Evolutionary conservation across 2,329 filamentous ascomycete species (phyloP).

Genomic region (Penicillium sp.): DNA sequence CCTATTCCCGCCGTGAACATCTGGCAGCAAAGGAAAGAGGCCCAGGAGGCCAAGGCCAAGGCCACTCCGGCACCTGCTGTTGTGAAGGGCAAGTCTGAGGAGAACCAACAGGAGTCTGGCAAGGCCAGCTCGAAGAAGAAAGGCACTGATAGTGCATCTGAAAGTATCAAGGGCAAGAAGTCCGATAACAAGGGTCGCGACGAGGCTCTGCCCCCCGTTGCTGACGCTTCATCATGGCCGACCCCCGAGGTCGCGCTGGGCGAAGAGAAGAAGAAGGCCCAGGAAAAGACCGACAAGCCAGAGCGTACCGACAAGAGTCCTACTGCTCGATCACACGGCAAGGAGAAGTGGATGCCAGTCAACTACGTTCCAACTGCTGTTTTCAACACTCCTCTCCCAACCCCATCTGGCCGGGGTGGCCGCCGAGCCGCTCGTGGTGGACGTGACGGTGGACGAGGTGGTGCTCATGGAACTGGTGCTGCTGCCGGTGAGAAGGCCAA

Average conservation of each 20-base stretch:
- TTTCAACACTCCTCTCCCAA: constrained; percentile 76
- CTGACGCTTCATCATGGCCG: constrained; percentile 82
- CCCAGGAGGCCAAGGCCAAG: constrained; percentile 56
- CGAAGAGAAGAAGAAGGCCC: constrained; percentile 73
- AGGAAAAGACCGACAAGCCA: constrained; percentile 61
- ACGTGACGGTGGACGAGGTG: constrained; percentile 51
- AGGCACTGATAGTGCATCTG: constrained; percentile 29
- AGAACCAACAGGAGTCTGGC: constrained; percentile 42
- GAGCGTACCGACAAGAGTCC: constrained; percentile 65
- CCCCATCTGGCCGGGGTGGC: constrained; percentile 52
- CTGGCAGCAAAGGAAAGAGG: constrained; percentile 79
- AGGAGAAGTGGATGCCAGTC: constrained; percentile 83
- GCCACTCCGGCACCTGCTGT: constrained; percentile 30
- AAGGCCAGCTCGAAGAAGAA: constrained; percentile 47
- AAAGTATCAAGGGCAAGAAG: constrained; percentile 40
- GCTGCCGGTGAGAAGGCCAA: constrained; percentile 37
- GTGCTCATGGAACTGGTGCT: constrained; percentile 36
- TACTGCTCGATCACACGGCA: constrained; percentile 60
- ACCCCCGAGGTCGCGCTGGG: constrained; percentile 79
- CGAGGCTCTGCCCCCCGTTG: constrained; percentile 62
- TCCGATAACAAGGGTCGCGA: constrained; percentile 46
- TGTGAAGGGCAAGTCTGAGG: constrained; percentile 34
- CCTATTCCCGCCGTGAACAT: constrained; percentile 82
- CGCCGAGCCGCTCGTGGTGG: constrained; percentile 59
- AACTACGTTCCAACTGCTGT: constrained; percentile 80